Evolutionary conservation across 2,329 filamentous ascomycete species (phyloP), one percentile per base, ranked within the genome.

Genomic region (Aspergillus latus): DNA sequence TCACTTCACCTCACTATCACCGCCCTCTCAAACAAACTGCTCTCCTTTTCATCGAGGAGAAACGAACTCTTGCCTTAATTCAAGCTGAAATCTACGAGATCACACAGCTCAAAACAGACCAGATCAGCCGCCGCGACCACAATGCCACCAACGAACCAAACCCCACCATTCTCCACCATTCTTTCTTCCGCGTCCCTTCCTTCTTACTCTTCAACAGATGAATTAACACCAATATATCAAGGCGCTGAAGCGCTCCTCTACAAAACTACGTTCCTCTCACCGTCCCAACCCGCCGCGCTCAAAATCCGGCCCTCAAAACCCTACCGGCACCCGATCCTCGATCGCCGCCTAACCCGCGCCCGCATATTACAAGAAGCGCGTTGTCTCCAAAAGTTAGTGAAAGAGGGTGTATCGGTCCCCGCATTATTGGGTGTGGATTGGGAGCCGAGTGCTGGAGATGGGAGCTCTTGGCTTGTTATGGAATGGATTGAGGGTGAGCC

Each of bases 241-340:
- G 94, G 94, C 76, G 94, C 94, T 71, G 94, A 99, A 84, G 92
- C 90, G 58, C 90, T 93, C 62, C 85, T 99, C 70, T 97, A 95
- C 84, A 88, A 86, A 73, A 93, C 90, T 15, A 87, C 84, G 54
- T 95, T 90, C 76, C 86, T 97, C 53, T 72, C 82, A 1, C 83
- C 89, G 39, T 72, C 80, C 55, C 79, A 84, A 8, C 84, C 88
- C 11, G 89, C 87, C 70, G 90, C 93, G 0, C 84, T 97, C 60
- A 99, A 99, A 78, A 87, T 95, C 80, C 90, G 94, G 0, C 92
- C 93, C 0, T 82, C 86, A 28, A 99, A 99, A 77, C 85, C 89
- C 28, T 99, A 96, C 83, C 85, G 94, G 16, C 94, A 99, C 75
- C 90, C 92, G 4, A 84, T 84, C 16, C 90, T 99, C 68, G 94